Evolutionary conservation across 495 filamentous ascomycete species (phyloP), one percentile per base, ranked within the genome.

Genomic region (Penicillium coffeae): DNA sequence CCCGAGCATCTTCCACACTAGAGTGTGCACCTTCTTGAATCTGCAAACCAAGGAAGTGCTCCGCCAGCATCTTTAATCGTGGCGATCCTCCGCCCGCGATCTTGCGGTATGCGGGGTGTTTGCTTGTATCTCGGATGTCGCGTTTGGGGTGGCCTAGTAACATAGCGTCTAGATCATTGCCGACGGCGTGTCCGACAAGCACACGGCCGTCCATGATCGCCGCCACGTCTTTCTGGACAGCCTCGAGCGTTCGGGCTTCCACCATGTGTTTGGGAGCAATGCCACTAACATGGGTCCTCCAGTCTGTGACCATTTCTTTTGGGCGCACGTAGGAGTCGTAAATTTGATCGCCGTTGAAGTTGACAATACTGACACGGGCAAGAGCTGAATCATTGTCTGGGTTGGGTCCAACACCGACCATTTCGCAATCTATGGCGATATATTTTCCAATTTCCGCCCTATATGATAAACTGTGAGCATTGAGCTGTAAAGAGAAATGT

Each of bases 381-480:
- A 97, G 78, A 2, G 79, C 80, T 9, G 83, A 85, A 58, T 87
- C 80, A 38, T 71, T 64, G 34, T 85, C 82, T 3, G 76, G 77
- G 27, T 78, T 74, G 1, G 85, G 81, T 2, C 89, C 89, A 9
- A 90, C 81, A 33, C 93, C 93, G 14, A 98, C 92, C 93, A 98
- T 98, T 71, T 98, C 93, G 68, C 93, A 97, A 72, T 98, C 94
- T 37, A 98, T 79, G 27, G 89, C 86, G 37, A 98, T 65, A 60
- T 93, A 97, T 76, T 89, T 93, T 42, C 90, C 91, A 38, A 86
- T 60, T 38, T 86, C 80, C 13, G 60, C 65, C 22, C 73, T 76
- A 46, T 12, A 40, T 19, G 12, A n/a, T 21, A 14, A 2, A 21
- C 8, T 18, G 41, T 62, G 40, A 58, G 62, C 38, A 46, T 30